Percentiles rank a stretch among this genome's conserved stretches.
Conservation (phyloP, 352 stramenopile species). For the Globisporangium camurandrum region DNA sequence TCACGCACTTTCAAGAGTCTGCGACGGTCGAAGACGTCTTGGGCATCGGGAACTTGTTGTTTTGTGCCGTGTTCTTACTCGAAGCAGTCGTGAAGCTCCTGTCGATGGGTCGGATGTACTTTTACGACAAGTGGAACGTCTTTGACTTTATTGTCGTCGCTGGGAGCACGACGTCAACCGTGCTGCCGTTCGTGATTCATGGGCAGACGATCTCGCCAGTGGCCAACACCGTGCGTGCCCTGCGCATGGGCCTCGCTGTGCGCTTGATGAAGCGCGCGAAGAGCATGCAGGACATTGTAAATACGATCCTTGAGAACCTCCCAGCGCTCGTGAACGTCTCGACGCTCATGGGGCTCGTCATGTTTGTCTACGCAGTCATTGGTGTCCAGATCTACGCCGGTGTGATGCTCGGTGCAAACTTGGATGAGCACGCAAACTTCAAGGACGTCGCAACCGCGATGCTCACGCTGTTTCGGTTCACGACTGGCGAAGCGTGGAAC, state of each 20-base stretch:
- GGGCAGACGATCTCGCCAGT: slow-evolving; percentile 40
- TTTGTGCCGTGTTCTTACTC: slow-evolving; percentile 47
- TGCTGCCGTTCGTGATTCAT: slow-evolving; percentile 30
- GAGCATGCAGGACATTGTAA: slow-evolving; percentile 56
- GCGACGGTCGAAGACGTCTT: slow-evolving; percentile 11
- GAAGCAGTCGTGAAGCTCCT: slow-evolving; percentile 62
- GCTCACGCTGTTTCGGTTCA: slow-evolving; percentile 56
- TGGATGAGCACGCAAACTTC: slow-evolving; percentile 67
- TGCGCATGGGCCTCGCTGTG: slow-evolving; percentile 52
- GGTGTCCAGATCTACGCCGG: slow-evolving; percentile 67
- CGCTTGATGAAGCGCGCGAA: slow-evolving; percentile 40
- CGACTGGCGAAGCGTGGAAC: slow-evolving; percentile 71
- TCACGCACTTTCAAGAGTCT: slow-evolving; percentile 29
- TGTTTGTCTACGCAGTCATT: slow-evolving; percentile 77
- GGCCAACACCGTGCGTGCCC: slow-evolving; percentile 45
- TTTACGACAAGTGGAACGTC: slow-evolving; percentile 53
- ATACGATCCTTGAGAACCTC: slow-evolving; percentile 63
- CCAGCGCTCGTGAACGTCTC: slow-evolving; percentile 72
- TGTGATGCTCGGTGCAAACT: slow-evolving; percentile 37
- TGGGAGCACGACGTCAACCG: slow-evolving; percentile 28
- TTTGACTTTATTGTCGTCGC: slow-evolving; percentile 62
- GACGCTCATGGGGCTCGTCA: slow-evolving; percentile 55
- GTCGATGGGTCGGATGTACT: slow-evolving; percentile 49
- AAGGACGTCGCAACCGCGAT: slow-evolving; percentile 38
- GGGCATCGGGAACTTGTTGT: slow-evolving; percentile 27